phyloP scores from a whole-genome alignment of 2,329 filamentous ascomycete species.

The Ophiostoma novo-ulmi region DNA sequence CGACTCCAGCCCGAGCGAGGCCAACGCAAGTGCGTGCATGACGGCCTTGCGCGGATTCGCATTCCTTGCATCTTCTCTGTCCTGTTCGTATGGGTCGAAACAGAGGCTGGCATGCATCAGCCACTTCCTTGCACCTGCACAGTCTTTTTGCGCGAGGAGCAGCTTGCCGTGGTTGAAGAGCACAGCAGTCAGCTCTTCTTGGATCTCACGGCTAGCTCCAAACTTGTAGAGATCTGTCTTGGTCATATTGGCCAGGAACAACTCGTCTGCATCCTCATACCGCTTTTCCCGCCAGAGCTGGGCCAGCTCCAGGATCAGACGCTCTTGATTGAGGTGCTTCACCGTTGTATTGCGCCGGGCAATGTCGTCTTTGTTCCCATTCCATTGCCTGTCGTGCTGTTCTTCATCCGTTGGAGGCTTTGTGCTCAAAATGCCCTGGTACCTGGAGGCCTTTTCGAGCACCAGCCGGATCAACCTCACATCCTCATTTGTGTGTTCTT shows the following conservation, averaged over 20 bases:
- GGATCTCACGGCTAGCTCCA: constrained; percentile 43
- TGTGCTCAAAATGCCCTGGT: constrained; percentile 36
- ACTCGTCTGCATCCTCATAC: constrained; percentile 70
- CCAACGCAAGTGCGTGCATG: constrained; percentile 57
- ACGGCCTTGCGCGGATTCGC: constrained; percentile 40
- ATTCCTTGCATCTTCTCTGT: constrained; percentile 36
- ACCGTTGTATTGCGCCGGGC: not conserved
- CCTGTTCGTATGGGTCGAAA: not conserved
- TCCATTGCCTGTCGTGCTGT: constrained; percentile 16
- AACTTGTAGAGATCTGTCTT: constrained; percentile 34
- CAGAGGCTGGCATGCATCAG: constrained; percentile 39
- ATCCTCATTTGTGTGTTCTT: constrained; percentile 34
- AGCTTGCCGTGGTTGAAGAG: constrained; percentile 68
- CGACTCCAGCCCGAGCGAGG: constrained; percentile 46
- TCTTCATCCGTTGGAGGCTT: constrained; percentile 28
- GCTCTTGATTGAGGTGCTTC: constrained; percentile 51
- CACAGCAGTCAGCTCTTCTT: constrained; percentile 61
- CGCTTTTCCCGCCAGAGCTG: constrained; percentile 71
- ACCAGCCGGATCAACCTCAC: constrained; percentile 54
- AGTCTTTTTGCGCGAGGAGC: constrained; percentile 48
- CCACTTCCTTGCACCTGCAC: constrained; percentile 62
- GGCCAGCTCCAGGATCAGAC: constrained; percentile 59
- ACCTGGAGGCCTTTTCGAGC: constrained; percentile 60
- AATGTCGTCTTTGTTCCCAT: not conserved
- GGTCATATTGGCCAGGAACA: constrained; percentile 56